Base-by-base conservation (phyloP, 2,329 filamentous ascomycete species). In the Whalleya microplaca region DNA sequence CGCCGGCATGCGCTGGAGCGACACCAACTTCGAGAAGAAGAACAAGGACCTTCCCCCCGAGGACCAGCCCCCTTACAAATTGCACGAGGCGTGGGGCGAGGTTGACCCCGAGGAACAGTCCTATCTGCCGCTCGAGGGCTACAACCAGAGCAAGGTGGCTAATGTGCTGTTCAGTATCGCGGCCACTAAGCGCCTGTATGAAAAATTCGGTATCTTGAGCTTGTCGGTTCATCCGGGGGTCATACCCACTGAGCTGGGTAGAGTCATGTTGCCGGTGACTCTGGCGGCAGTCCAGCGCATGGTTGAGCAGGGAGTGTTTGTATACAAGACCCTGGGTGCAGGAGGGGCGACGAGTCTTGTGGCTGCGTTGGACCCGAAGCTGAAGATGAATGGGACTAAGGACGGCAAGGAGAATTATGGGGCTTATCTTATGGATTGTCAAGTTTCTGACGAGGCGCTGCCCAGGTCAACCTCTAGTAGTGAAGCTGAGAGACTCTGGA, bases 401-500 rank as follows among this genome's bases (percentile, higher is more conserved):
- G 59, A 67, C 21, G 69, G 66, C 4, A 67, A 66, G 52, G 72
- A 73, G 55, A 73, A 72, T 40, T 70, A 64, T 41, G 72, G 71
- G 5, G 64, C 55, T 0, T 73, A 53, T 43, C 42, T 74, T 23
- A 48, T 54, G 2, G 68, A 74, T 53, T 75, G 72, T 48, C 73
- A 75, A 57, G 70, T 73, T 46, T 67, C 59, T 19, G 64, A 68
- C 2, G 49, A 53, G 43, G 65, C 65, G 8, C 44, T 42, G 3
- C 64, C 69, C 0, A 41, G 51, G 37, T 55, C 66, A 2, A 59
- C 67, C 8, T 71, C 70, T 19, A 70, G 63, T 37, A 55, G 63
- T 5, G 67, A 66, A 37, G 73, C 72, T 2, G 72, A 73, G 58
- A 74, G 56, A 62, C 62, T 76, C 41, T 76, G 74, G 75, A 65